A percentile compares a stretch with the other conserved stretches of the same genome.
Evolutionary conservation across 495 filamentous ascomycete genomes (phyloP).

Genomic region (Penicillium alfredii): DNA sequence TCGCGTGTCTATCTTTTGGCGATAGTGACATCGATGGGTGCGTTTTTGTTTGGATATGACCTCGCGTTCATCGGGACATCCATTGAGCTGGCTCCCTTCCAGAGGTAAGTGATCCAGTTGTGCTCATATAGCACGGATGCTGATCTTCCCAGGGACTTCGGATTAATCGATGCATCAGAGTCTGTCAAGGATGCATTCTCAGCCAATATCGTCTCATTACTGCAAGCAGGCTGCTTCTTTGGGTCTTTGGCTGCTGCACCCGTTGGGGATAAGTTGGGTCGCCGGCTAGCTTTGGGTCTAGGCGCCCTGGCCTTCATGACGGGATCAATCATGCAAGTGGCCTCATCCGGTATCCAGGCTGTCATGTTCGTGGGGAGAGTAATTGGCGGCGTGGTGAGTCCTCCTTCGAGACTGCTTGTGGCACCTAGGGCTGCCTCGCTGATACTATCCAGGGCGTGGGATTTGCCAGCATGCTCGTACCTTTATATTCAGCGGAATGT

Average conservation of each 20-base stretch:
- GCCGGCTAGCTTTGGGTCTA: conserved; percentile 4
- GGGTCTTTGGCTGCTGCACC: conserved; percentile 8
- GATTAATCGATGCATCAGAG: conserved; percentile 5
- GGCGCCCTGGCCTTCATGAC: conserved; percentile 2
- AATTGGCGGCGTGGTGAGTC: conserved; percentile 9
- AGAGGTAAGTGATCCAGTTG: conserved; percentile 2
- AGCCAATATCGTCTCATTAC: conserved; percentile 12
- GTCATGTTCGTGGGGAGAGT: conserved; percentile 10
- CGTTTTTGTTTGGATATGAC: conserved; percentile 18
- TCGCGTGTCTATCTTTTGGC: conserved; percentile 15
- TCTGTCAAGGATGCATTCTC: conserved; percentile 7
- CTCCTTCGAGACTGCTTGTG: neutral
- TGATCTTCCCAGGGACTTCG: conserved; percentile 12
- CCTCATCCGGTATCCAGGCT: conserved; percentile 4
- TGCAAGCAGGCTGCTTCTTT: conserved; percentile 14
- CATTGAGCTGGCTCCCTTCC: conserved; percentile 9
- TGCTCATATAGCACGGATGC: neutral
- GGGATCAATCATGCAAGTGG: conserved; percentile 10
- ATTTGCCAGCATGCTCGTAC: conserved; percentile 51
- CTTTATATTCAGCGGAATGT: conserved; percentile 69
- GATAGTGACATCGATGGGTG: conserved; percentile 15
- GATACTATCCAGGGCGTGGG: conserved; percentile 30
- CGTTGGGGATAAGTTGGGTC: conserved; percentile 7
- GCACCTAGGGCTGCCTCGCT: neutral
- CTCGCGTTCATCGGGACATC: conserved; percentile 19